Evolutionary conservation across 2,329 filamentous ascomycete species (phyloP).

Genomic region (Phyllachora maydis): DNA sequence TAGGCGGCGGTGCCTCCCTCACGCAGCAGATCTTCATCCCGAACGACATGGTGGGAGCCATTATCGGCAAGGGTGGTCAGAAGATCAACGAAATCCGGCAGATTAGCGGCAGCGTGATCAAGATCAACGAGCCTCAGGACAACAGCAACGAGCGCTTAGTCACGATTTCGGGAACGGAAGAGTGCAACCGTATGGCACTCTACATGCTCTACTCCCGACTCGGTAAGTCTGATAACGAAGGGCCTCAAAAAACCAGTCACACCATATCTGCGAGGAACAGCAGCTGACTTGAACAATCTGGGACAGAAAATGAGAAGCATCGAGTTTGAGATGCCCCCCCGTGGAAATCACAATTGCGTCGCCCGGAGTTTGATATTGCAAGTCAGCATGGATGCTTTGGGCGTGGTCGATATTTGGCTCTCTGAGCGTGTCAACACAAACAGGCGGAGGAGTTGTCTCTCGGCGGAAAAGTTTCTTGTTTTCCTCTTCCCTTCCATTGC

Average conservation of each 20-base stretch:
- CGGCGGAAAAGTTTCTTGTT: no score
- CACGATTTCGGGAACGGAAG: conserved; percentile 91
- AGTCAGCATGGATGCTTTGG: no score
- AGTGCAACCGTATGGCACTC: conserved; percentile 98
- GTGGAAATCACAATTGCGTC: conserved; percentile 1
- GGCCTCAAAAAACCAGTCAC: no score
- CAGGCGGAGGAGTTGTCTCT: no score
- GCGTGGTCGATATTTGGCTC: no score
- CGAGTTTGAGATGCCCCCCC: conserved; percentile 26
- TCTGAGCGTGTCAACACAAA: no score
- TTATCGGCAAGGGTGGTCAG: conserved; percentile 93
- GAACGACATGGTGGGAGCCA: conserved; percentile 98
- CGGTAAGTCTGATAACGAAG: conserved; percentile 34
- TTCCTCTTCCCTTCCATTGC: no score
- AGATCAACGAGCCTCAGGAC: conserved; percentile 98
- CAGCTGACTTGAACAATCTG: conserved; percentile 2
- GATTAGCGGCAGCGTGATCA: conserved; percentile 93
- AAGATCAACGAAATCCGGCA: conserved; percentile 99
- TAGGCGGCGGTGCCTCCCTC: conserved; percentile 52
- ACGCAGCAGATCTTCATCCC: conserved; percentile 99
- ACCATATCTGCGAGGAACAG: no score
- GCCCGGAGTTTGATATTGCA: no score
- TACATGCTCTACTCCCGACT: conserved; percentile 98
- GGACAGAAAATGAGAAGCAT: conserved; percentile 55
- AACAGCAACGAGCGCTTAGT: conserved; percentile 97